Conservation (phyloP, 164 flowering plant genomes). For the Aristolochia californica region DNA sequence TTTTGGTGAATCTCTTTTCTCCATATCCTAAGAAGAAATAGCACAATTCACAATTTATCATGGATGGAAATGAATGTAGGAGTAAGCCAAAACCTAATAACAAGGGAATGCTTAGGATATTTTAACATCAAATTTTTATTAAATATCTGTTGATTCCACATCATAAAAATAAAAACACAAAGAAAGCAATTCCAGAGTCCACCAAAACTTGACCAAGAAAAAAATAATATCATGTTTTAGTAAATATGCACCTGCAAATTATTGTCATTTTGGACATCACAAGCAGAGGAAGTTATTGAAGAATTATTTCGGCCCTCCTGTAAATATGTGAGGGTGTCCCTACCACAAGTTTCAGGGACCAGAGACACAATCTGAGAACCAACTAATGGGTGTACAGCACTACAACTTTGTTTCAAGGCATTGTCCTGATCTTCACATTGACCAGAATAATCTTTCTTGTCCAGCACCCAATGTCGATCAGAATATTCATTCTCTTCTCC, state of each 20-base stretch:
- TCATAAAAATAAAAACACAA: not conserved
- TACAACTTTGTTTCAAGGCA: not conserved
- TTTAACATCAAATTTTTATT: not conserved
- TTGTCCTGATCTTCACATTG: not conserved
- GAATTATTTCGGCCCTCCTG: slow-evolving; percentile 12
- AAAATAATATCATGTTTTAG: too few relatives aligned
- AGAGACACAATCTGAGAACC: slow-evolving; percentile 6
- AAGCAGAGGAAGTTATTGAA: not conserved
- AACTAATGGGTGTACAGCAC: not conserved
- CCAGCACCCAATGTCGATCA: too few relatives aligned
- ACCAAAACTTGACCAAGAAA: not conserved
- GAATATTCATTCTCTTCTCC: slow-evolving; percentile 2
- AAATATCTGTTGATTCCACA: not conserved
- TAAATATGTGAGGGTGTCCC: not conserved
- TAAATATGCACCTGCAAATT: slow-evolving; percentile 19
- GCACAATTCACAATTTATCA: not conserved
- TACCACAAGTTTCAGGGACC: slow-evolving; percentile 4
- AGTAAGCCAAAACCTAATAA: not conserved
- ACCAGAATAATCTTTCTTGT: too few relatives aligned
- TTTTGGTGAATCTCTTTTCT: slow-evolving; percentile 8
- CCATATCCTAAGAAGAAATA: slow-evolving; percentile 21
- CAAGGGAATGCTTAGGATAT: not conserved
- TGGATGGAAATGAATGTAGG: not conserved
- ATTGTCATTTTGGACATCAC: slow-evolving; percentile 8
- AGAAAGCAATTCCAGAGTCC: not conserved